A percentile compares a stretch with the other conserved stretches of the same genome.
These are phyloP conservation scores for Cyclotella distinguenda DNA, from an alignment of 108 stramenopile genomes.

Conservation along the genomic window DNA sequence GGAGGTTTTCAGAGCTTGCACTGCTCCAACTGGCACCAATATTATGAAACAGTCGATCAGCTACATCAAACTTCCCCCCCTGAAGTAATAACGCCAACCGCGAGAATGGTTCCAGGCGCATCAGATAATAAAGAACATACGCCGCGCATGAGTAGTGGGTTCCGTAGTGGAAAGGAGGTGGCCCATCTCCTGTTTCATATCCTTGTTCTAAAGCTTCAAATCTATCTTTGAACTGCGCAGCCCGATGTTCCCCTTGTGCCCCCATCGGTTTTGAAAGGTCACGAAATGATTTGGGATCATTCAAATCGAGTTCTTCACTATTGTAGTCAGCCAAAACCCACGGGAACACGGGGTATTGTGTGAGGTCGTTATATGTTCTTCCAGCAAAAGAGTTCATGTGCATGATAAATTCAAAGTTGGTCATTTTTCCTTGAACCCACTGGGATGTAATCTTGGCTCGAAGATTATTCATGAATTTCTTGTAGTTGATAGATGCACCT, in stretches of 20 bases:
- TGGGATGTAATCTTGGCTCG: conserved; percentile 78
- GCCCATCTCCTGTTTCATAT: conserved; percentile 76
- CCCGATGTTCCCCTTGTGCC: conserved; percentile 77
- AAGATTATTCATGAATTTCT: conserved; percentile 83
- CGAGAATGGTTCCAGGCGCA: conserved; percentile 95
- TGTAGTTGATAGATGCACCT: conserved; percentile 77
- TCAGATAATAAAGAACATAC: conserved; percentile 94
- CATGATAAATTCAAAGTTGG: conserved; percentile 99
- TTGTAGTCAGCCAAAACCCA: conserved; percentile 98
- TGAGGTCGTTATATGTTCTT: conserved; percentile 93
- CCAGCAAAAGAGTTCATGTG: conserved; percentile 97
- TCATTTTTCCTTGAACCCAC: conserved; percentile 89
- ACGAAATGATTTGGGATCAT: conserved; percentile 86
- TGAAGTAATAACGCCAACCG: conserved; percentile 89
- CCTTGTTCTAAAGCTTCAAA: conserved; percentile 84
- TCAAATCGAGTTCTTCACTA: conserved; percentile 90
- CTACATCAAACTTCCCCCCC: conserved; percentile 95
- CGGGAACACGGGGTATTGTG: conserved; percentile 99
- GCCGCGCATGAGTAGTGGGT: conserved; percentile 97
- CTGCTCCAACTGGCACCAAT: conserved; percentile 86
- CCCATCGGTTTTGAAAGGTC: conserved; percentile 98
- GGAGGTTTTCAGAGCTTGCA: conserved; percentile 83
- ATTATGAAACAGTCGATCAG: conserved; percentile 96
- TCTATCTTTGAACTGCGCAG: conserved; percentile 88
- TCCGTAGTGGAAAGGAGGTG: conserved; percentile 97